phyloP scores from a whole-genome alignment of 2,329 filamentous ascomycete species.

The Sporothrix schenckii region DNA sequence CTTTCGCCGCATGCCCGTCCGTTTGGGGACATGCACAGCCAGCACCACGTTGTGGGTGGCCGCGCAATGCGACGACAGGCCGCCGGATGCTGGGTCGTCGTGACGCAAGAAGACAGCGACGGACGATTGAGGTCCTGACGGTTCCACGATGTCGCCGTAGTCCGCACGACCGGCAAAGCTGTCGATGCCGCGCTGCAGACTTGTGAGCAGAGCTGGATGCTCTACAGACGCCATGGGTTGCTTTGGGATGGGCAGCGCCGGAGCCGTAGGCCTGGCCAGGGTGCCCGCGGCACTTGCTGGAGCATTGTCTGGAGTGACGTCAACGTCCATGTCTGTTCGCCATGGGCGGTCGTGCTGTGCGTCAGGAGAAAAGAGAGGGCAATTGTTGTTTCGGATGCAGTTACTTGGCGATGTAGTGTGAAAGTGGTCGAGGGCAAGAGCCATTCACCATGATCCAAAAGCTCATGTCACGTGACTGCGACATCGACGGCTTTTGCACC shows the following conservation, averaged over 20 bases:
- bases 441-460: neutral
- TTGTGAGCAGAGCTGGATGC: slow-evolving; percentile 49
- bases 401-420: neutral
- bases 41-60: slow-evolving; percentile 81
- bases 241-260: slow-evolving; percentile 45
- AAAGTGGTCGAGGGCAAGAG: neutral
- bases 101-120: slow-evolving; percentile 76
- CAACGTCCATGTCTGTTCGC: slow-evolving; percentile 5
- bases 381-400: neutral
- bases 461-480: neutral
- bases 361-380: neutral
- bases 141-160: slow-evolving; percentile 52
- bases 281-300: neutral
- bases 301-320: neutral
- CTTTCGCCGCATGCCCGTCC: slow-evolving; percentile 85
- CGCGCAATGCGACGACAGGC: slow-evolving; percentile 74
- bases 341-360: neutral
- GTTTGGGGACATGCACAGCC: slow-evolving; percentile 81
- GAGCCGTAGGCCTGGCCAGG: slow-evolving; percentile 38
- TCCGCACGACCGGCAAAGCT: slow-evolving; percentile 48
- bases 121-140: slow-evolving; percentile 50
- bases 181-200: slow-evolving; percentile 49
- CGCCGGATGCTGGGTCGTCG: slow-evolving; percentile 76
- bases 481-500: neutral
- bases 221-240: slow-evolving; percentile 49